Evolutionary conservation across 179 eudicot genomes (phyloP).

Genomic region (Monotropa hypopitys): DNA sequence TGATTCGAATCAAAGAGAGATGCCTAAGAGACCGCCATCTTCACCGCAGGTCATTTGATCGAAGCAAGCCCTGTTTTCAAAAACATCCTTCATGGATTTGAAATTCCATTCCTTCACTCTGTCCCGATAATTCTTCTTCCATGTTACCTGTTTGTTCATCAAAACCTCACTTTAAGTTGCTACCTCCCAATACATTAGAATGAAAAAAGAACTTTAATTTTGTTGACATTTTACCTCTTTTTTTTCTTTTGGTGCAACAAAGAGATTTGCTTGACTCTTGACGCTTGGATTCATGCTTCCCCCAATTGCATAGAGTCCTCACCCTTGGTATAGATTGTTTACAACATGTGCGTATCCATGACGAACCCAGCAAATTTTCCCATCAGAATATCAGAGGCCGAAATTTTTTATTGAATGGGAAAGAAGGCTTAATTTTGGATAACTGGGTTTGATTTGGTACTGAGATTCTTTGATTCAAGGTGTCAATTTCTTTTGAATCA

Average conservation of each 20-base stretch:
- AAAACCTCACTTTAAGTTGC: not conserved
- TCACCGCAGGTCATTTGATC: conserved; percentile 14
- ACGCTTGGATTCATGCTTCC: conserved; percentile 84
- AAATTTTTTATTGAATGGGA: too few relatives aligned
- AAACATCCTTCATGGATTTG: conserved; percentile 46
- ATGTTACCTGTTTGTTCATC: conserved; percentile 25
- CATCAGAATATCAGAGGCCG: not conserved
- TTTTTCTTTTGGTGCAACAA: conserved; percentile 47
- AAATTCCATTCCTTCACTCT: conserved; percentile 26
- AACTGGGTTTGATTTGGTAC: not conserved
- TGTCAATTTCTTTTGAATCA: too few relatives aligned
- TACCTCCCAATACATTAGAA: too few relatives aligned
- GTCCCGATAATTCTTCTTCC: conserved; percentile 19
- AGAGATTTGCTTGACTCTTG: conserved; percentile 68
- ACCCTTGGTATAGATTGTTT: conserved; percentile 76
- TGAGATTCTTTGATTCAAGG: not conserved
- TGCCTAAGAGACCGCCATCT: too few relatives aligned
- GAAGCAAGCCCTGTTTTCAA: conserved; percentile 72
- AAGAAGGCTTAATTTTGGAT: too few relatives aligned
- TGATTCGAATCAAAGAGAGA: too few relatives aligned
- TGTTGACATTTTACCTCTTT: conserved; percentile 43
- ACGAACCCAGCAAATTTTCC: conserved; percentile 42
- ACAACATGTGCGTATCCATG: conserved; percentile 87
- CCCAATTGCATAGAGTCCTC: conserved; percentile 79
- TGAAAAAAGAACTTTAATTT: too few relatives aligned